phyloP scores from a whole-genome alignment of 306 rosid species.

The Lathyrus tuberosus region DNA sequence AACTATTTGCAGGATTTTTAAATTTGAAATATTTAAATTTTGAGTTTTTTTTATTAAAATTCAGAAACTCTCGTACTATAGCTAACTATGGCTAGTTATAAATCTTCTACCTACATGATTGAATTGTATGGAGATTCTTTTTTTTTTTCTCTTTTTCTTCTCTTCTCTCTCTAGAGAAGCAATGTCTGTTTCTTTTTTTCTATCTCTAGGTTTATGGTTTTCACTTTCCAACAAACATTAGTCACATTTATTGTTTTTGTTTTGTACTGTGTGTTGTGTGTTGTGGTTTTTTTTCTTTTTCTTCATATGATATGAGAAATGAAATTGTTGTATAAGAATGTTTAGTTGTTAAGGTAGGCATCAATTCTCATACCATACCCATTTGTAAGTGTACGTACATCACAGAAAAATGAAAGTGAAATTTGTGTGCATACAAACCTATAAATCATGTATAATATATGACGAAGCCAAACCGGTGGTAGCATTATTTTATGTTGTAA shows the following conservation, averaged over 20 bases:
- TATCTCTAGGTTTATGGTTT: constrained; percentile 31
- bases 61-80: too few species aligned
- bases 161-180: constrained; percentile 22
- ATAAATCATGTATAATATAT: background rate
- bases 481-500: too few species aligned
- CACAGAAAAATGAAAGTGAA: background rate
- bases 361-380: background rate
- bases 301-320: background rate
- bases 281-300: background rate
- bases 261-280: background rate
- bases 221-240: constrained; percentile 34
- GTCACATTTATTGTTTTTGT: constrained; percentile 43
- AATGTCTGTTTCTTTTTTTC: constrained; percentile 34
- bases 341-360: background rate
- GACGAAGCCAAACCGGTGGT: too few species aligned
- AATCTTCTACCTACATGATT: too few species aligned
- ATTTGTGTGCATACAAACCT: background rate
- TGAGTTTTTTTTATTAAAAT: too few species aligned
- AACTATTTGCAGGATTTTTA: too few species aligned
- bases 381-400: background rate
- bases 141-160: constrained; percentile 21
- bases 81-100: too few species aligned
- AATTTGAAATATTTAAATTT: too few species aligned
- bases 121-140: constrained; percentile 41
- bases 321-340: background rate